Base-by-base conservation (phyloP, 2,329 filamentous ascomycete species). In the Colletotrichum lupini region DNA sequence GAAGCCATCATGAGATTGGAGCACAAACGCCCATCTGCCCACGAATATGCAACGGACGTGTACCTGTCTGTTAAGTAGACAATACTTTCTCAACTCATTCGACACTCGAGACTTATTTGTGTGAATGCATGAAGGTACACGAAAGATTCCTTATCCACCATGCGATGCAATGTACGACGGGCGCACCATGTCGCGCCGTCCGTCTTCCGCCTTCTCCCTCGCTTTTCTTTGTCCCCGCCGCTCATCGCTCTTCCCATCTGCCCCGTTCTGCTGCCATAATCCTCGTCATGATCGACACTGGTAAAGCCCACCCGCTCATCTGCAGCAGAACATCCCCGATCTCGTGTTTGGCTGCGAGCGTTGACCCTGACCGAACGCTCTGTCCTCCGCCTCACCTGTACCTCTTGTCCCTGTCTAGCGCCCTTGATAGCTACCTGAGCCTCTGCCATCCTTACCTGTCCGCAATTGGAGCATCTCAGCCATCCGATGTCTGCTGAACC, bases 321-420 rank as follows among this genome's bases (percentile, higher is more conserved):
- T 64, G 49, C 61, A 55, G 49, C 49, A 46, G 19, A 22, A 19
- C 32, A 37, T 24, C 30, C 42, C 63, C 42, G 42, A 55, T 37
- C 56, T 67, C 62, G 56, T 71, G 56, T 67, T 67, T 57, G 62
- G 57, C 24, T 42, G 32, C 57, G 53, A 49, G 42, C 46, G 22
- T 49, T 59, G 28, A 46, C 24, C 56, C 63, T 53, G 32, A 55
- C 42, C 19, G 42, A 42, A 28, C 46, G 62, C 62, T 71, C 68
- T 60, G 62, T 67, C 42, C 68, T 67, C 67, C 61, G 67, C 67
- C 67, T 66, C 67, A 58, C 26, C 61, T 66, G 42, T 28, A 53
- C 42, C 35, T 59, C 55, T 53, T 53, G 46, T 49, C 62, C 55
- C 49, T 71, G 68, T 60, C 68, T 60, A 60, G 58, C 46, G 56